Percentiles rank a stretch among this genome's conserved stretches.
phyloP scores from a whole-genome alignment of 176 grass and related monocot genomes.

The Cymbopogon citratus region DNA sequence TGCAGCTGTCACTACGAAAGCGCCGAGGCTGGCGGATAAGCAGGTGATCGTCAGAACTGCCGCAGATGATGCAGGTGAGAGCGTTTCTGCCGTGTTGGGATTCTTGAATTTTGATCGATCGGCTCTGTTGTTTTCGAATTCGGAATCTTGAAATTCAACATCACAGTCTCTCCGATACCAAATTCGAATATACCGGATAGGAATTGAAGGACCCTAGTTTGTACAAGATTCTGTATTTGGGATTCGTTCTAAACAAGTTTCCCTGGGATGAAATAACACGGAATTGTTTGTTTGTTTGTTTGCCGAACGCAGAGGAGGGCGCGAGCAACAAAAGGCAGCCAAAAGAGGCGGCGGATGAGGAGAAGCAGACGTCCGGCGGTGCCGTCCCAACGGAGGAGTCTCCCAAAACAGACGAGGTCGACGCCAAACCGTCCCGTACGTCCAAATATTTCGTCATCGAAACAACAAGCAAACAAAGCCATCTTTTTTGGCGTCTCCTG shows the following conservation, averaged over 20 bases:
- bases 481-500: neutral
- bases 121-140: neutral
- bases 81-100: neutral
- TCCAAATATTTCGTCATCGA: neutral
- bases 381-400: neutral
- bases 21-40: neutral
- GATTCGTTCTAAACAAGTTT: neutral
- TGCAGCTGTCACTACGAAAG: neutral
- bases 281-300: neutral
- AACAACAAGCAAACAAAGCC: neutral
- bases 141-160: neutral
- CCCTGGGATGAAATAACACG: neutral
- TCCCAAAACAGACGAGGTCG: constrained; percentile 13
- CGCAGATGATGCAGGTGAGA: constrained; percentile 7
- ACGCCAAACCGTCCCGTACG: constrained; percentile 41
- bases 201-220: neutral
- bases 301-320: constrained; percentile 29
- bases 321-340: constrained; percentile 13
- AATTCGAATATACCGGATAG: neutral
- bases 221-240: neutral
- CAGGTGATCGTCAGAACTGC: constrained; percentile 3
- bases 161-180: neutral
- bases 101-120: neutral
- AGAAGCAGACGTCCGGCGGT: neutral
- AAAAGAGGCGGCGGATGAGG: neutral